Evolutionary conservation across 2,329 filamentous ascomycete genomes (phyloP).

Genomic region (Stylonectria norvegica): DNA sequence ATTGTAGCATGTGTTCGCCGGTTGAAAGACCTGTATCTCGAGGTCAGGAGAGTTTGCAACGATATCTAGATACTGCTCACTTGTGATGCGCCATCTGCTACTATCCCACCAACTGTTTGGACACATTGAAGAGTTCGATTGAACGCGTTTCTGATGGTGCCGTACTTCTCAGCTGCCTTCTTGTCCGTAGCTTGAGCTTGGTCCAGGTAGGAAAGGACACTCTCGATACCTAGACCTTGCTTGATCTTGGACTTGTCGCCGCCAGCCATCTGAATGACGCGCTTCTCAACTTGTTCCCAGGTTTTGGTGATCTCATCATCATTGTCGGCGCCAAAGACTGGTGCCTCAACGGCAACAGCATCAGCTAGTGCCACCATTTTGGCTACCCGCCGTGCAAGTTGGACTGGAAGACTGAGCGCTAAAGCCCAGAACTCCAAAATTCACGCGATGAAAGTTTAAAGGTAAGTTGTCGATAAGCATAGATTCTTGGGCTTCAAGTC

Average conservation of each 20-base stretch:
- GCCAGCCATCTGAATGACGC: slow-evolving; percentile 32
- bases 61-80: slow-evolving; percentile 2
- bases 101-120: slow-evolving; percentile 32
- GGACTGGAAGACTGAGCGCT: no score
- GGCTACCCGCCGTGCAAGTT: no score
- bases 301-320: slow-evolving; percentile 28
- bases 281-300: slow-evolving; percentile 32
- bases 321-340: not conserved
- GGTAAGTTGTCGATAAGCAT: no score
- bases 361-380: no score
- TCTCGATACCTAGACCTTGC: slow-evolving; percentile 26
- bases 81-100: slow-evolving; percentile 27
- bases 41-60: not conserved
- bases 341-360: not conserved
- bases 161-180: slow-evolving; percentile 29
- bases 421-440: no score
- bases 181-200: slow-evolving; percentile 23
- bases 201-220: slow-evolving; percentile 30
- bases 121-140: slow-evolving; percentile 32
- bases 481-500: no score
- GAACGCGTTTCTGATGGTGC: slow-evolving; percentile 26
- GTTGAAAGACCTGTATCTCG: slow-evolving; percentile 32
- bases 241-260: slow-evolving; percentile 25
- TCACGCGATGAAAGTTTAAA: no score
- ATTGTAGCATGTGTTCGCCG: slow-evolving; percentile 33